Conservation (phyloP, 257 asterid genomes). For the Plantago ovata region DNA sequence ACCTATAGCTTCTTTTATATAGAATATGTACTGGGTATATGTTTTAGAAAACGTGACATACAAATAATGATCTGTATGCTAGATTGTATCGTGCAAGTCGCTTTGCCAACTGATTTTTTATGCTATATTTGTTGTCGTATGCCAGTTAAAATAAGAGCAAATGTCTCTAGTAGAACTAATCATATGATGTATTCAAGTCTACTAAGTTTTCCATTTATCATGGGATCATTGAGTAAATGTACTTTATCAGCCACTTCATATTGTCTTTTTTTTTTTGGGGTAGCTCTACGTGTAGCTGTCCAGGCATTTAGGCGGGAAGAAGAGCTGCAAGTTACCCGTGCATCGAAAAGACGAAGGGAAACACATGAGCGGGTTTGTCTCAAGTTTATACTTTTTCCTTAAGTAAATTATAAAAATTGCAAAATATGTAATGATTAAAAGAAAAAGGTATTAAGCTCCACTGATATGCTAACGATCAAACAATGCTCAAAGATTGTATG, state of each 20-base stretch:
- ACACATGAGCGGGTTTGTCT: slow-evolving; percentile 62
- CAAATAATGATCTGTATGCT: not conserved
- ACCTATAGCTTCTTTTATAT: slow-evolving; percentile 4
- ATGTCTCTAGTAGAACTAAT: not conserved
- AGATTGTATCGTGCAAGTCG: not conserved
- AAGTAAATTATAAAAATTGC: not conserved
- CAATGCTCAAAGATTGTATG: not conserved
- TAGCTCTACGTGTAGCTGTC: slow-evolving; percentile 85
- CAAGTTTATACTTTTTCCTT: slow-evolving; percentile 7
- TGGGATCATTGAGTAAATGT: too few species aligned
- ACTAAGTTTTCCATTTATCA: too few species aligned
- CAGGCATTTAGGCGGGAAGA: slow-evolving; percentile 89
- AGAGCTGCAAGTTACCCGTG: slow-evolving; percentile 49
- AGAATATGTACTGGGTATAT: not conserved
- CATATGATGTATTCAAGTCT: too few species aligned
- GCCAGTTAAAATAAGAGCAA: not conserved
- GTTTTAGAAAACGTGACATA: not conserved
- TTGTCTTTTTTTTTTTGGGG: slow-evolving; percentile 23
- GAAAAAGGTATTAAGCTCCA: not conserved
- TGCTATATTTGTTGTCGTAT: not conserved
- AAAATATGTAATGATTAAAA: not conserved
- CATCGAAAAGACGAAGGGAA: slow-evolving; percentile 70
- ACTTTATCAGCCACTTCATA: too few species aligned
- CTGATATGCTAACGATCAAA: not conserved
- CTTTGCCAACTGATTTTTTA: not conserved